Percentiles rank a stretch among this genome's conserved stretches.
Conservation (phyloP, 2,329 filamentous ascomycete species). For the Fusarium sarcochroum region DNA sequence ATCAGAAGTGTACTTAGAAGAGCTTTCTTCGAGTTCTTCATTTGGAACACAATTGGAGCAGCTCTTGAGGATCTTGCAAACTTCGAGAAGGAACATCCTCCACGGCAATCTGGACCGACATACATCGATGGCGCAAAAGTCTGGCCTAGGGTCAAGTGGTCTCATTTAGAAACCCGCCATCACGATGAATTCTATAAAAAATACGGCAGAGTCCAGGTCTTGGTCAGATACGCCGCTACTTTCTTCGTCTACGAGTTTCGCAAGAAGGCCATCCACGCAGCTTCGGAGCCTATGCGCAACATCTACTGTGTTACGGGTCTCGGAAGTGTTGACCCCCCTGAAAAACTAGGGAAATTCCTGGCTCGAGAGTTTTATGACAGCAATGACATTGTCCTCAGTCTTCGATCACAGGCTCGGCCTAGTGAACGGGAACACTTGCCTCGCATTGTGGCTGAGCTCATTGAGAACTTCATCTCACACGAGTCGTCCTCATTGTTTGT, state of each 20-base stretch:
- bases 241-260: constrained; percentile 44
- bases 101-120: neutral
- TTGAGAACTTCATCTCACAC: constrained; percentile 44
- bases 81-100: neutral
- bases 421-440: constrained; percentile 14
- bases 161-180: neutral
- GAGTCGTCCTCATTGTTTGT: constrained; percentile 17
- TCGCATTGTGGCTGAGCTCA: constrained; percentile 36
- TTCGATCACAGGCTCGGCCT: constrained; percentile 3
- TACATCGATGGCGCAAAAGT: neutral
- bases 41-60: constrained; percentile 24
- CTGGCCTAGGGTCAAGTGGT: neutral
- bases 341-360: neutral
- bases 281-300: constrained; percentile 35
- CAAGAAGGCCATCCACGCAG: constrained; percentile 42
- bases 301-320: constrained; percentile 12
- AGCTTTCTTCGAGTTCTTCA: constrained; percentile 41
- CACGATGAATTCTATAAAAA: neutral
- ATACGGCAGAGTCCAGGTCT: neutral
- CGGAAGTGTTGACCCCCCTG: neutral
- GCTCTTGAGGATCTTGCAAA: neutral
- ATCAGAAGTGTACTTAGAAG: constrained; percentile 34
- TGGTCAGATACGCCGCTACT: constrained; percentile 34
- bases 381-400: neutral
- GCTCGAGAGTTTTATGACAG: constrained; percentile 11